Evolutionary conservation across 2,329 filamentous ascomycete genomes (phyloP).

Genomic region (Sarocladium strictum): DNA sequence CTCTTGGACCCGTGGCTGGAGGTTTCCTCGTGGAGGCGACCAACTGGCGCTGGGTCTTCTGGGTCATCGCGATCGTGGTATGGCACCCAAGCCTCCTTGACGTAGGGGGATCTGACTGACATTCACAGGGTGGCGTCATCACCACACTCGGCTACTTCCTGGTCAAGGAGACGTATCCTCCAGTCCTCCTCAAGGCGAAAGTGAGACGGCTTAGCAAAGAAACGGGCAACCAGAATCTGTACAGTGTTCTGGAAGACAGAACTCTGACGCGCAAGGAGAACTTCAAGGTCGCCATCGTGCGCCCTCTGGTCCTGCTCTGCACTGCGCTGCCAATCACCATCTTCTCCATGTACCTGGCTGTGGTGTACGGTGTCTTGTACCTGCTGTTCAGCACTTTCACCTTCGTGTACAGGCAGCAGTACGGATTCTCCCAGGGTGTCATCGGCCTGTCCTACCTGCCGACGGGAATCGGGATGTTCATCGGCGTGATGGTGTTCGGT

Average conservation of each 20-base stretch:
- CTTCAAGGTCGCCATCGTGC: constrained; percentile 50
- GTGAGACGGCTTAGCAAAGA: constrained; percentile 50
- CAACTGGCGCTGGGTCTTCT: constrained; percentile 44
- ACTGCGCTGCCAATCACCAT: constrained; percentile 53
- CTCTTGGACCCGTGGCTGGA: constrained; percentile 42
- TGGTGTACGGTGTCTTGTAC: constrained; percentile 58
- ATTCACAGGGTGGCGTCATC: constrained; percentile 22
- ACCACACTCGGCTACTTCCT: constrained; percentile 25
- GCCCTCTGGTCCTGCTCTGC: constrained; percentile 56
- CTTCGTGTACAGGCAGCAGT: constrained; percentile 52
- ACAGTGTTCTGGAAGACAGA: constrained; percentile 16
- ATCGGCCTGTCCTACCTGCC: constrained; percentile 28
- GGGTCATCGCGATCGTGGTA: constrained; percentile 24
- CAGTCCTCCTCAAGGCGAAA: constrained; percentile 50
- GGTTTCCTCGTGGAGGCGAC: constrained; percentile 32
- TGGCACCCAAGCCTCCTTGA: neutral
- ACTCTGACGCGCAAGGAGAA: constrained; percentile 13
- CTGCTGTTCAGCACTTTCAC: constrained; percentile 45
- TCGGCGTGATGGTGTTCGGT: constrained; percentile 19
- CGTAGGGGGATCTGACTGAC: neutral
- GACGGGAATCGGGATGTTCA: constrained; percentile 20
- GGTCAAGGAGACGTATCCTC: constrained; percentile 60
- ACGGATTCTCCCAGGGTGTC: constrained; percentile 54
- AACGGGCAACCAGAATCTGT: constrained; percentile 45
- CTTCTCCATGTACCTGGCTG: constrained; percentile 58